Conservation (phyloP, 139 green algal genomes). For the Chlorella sp. region DNA sequence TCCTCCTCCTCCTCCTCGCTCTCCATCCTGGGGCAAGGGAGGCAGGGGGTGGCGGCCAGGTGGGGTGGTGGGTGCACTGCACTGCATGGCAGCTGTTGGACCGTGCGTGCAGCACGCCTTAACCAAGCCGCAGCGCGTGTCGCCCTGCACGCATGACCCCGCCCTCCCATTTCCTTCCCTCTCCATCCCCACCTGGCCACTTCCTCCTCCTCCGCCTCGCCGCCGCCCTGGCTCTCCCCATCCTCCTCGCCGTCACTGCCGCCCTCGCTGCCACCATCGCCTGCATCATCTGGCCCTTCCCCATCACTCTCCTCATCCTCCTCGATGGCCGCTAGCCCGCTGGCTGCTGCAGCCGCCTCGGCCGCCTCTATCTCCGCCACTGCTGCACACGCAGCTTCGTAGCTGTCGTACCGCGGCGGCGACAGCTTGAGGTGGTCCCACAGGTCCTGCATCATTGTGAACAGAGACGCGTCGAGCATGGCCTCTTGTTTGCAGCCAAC, state of each 20-base stretch:
- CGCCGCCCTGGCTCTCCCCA: constrained; percentile 16
- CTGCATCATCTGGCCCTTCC: constrained; percentile 19
- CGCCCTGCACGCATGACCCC: too few relatives aligned
- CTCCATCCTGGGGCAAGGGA: constrained; percentile 8
- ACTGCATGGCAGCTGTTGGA: background rate
- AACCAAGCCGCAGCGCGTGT: too few relatives aligned
- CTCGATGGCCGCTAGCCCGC: constrained; percentile 53
- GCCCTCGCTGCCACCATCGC: constrained; percentile 4
- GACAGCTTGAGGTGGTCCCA: constrained; percentile 66
- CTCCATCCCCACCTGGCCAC: constrained; percentile 2
- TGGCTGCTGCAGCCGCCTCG: constrained; percentile 50
- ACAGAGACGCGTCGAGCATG: too few relatives aligned
- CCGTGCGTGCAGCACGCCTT: too few relatives aligned
- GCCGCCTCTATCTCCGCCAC: constrained; percentile 70
- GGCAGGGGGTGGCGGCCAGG: too few relatives aligned
- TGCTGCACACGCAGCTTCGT: constrained; percentile 63
- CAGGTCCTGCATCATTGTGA: constrained; percentile 86
- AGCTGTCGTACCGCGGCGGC: constrained; percentile 46
- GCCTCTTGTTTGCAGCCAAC: too few relatives aligned
- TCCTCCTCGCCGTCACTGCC: constrained; percentile 28
- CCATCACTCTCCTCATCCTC: constrained; percentile 49
- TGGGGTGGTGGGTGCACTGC: background rate
- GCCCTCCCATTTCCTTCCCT: too few relatives aligned
- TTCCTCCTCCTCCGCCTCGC: constrained; percentile 49
- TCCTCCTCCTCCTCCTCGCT: constrained; percentile 49